Conservation (phyloP, 2,329 filamentous ascomycete species). For the Fusarium sp. region DNA sequence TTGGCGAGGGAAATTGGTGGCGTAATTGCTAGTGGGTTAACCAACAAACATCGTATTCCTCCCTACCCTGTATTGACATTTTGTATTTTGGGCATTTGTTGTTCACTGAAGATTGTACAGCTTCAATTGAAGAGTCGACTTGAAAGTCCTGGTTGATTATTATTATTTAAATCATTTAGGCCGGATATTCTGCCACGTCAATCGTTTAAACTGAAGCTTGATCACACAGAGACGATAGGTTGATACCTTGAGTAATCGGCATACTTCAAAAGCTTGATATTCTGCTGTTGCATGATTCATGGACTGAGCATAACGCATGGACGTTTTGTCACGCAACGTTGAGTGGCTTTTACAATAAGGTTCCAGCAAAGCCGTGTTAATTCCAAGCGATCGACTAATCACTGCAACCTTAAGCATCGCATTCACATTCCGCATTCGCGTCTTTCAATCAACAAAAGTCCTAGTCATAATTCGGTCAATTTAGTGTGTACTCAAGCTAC, state of each 20-base stretch:
- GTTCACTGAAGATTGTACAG: too few relatives aligned
- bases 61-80: background rate
- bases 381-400: background rate
- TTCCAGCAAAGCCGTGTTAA: background rate
- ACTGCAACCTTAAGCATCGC: background rate
- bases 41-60: background rate
- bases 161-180: accelerated
- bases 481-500: accelerated
- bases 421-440: background rate
- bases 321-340: background rate
- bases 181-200: accelerated
- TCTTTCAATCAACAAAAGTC: too few relatives aligned
- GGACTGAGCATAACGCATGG: background rate
- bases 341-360: background rate
- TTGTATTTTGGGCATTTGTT: background rate
- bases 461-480: accelerated
- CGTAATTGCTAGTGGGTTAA: background rate
- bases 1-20: background rate
- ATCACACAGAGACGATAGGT: accelerated
- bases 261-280: accelerated
- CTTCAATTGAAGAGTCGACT: accelerated
- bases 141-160: accelerated
- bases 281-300: background rate
- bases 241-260: accelerated
- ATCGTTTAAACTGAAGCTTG: too few relatives aligned